These are phyloP conservation scores for Solanum microdontum DNA, from an alignment of 257 asterid species.

Conservation along the genomic window DNA sequence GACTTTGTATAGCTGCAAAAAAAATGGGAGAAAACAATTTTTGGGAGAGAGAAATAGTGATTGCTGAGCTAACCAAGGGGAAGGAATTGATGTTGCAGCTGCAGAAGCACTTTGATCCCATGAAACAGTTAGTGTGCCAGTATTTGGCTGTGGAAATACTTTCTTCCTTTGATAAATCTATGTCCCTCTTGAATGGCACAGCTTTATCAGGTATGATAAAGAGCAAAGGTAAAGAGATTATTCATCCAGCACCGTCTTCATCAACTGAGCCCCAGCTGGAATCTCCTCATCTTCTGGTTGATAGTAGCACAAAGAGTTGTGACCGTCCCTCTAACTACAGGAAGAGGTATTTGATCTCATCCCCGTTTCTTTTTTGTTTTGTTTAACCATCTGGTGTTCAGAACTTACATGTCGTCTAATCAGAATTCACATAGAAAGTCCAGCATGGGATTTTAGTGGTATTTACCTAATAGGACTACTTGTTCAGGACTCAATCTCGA, in stretches of 20 bases:
- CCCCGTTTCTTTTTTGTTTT: not conserved
- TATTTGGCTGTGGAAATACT: constrained; percentile 16
- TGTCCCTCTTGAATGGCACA: constrained; percentile 8
- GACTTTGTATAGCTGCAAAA: not conserved
- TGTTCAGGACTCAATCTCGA: not conserved
- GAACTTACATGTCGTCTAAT: not conserved
- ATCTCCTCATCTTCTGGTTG: not conserved
- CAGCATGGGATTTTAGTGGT: not conserved
- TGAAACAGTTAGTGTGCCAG: not conserved
- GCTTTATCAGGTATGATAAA: not conserved
- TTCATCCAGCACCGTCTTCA: not conserved
- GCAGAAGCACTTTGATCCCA: constrained; percentile 11
- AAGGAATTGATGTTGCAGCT: constrained; percentile 21
- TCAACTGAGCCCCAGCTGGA: not conserved
- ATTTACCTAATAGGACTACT: not conserved
- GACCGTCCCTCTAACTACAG: not conserved
- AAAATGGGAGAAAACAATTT: constrained; percentile 8
- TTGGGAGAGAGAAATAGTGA: constrained; percentile 9
- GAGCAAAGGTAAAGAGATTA: not conserved
- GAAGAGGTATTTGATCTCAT: not conserved
- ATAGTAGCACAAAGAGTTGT: not conserved
- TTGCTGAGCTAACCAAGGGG: constrained; percentile 18
- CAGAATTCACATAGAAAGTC: not conserved
- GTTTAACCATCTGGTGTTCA: not conserved
- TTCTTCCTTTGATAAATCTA: constrained; percentile 26